These are phyloP conservation scores for Phoenix dactylifera DNA, from an alignment of 176 grass and related monocot species.

Conservation along the genomic window DNA sequence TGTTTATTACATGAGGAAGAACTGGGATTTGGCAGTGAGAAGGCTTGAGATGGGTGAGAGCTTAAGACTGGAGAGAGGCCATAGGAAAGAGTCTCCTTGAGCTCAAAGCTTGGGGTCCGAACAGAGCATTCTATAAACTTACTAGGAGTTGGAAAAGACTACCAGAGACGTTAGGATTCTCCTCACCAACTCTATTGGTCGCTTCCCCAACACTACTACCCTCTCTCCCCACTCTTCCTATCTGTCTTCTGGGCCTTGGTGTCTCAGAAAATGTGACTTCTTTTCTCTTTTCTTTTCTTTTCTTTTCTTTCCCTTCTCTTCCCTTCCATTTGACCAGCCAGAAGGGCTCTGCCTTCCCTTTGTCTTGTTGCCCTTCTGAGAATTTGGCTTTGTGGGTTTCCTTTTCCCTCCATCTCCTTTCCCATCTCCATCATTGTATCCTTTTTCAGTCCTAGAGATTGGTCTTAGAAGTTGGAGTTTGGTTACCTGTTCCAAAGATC, in stretches of 20 bases:
- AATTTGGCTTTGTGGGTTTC: slow-evolving; percentile 18
- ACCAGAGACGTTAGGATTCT: background rate
- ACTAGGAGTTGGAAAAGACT: background rate
- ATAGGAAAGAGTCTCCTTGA: background rate
- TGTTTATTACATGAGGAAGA: background rate
- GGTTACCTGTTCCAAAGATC: background rate
- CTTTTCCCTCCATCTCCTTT: slow-evolving; percentile 28
- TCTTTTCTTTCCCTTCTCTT: slow-evolving; percentile 6
- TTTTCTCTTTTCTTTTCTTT: background rate
- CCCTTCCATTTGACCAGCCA: slow-evolving; percentile 33
- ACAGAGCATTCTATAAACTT: background rate
- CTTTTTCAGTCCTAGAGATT: slow-evolving; percentile 8
- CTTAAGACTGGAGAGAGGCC: background rate
- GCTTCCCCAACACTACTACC: background rate
- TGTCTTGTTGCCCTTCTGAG: slow-evolving; percentile 25
- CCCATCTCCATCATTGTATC: slow-evolving; percentile 39
- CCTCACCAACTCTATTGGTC: background rate
- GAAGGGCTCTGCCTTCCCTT: slow-evolving; percentile 3
- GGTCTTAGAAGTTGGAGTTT: background rate
- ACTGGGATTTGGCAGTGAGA: background rate
- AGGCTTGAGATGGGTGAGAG: background rate
- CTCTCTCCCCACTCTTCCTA: background rate
- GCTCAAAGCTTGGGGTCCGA: no score
- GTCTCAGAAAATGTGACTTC: slow-evolving; percentile 26
- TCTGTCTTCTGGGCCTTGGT: background rate